phyloP scores from a whole-genome alignment of 495 filamentous ascomycete species.

The Tuber brumale region DNA sequence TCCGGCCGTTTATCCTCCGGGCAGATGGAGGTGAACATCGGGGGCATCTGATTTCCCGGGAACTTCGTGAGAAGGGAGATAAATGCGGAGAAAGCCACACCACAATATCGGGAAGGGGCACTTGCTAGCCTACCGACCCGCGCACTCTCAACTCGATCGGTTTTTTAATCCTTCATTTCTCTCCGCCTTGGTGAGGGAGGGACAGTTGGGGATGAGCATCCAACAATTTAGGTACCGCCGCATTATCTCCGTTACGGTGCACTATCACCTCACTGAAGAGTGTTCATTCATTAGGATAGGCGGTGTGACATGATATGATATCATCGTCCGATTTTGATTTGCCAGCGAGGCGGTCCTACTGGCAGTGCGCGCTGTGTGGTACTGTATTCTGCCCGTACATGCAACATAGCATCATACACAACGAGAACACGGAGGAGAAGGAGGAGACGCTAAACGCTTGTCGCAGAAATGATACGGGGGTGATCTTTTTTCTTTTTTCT shows the following conservation, averaged over 20 bases:
- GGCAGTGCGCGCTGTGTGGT: not conserved
- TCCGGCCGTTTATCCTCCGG: not conserved
- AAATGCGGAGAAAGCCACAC: not conserved
- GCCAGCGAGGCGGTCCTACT: not conserved
- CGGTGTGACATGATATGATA: not conserved
- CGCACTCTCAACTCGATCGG: not conserved
- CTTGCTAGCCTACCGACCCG: not conserved
- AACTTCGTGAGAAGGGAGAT: not conserved
- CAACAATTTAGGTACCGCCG: not conserved
- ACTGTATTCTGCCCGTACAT: not conserved
- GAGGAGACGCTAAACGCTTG: not conserved
- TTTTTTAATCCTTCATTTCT: not conserved
- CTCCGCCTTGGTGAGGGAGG: not conserved
- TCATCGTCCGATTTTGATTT: not conserved
- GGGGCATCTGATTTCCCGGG: constrained; percentile 1
- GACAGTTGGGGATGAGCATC: not conserved
- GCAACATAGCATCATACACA: not conserved
- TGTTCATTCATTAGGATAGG: not conserved
- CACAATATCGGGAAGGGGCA: not conserved
- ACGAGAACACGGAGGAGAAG: not conserved
- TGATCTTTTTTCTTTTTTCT: not conserved
- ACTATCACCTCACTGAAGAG: not conserved
- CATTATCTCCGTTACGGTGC: not conserved
- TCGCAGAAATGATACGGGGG: not conserved
- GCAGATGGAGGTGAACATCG: not conserved